Evolutionary conservation across 208 protist species (phyloP), one percentile per base, ranked within the genome.

Genomic region (Crithidia thermophila): DNA sequence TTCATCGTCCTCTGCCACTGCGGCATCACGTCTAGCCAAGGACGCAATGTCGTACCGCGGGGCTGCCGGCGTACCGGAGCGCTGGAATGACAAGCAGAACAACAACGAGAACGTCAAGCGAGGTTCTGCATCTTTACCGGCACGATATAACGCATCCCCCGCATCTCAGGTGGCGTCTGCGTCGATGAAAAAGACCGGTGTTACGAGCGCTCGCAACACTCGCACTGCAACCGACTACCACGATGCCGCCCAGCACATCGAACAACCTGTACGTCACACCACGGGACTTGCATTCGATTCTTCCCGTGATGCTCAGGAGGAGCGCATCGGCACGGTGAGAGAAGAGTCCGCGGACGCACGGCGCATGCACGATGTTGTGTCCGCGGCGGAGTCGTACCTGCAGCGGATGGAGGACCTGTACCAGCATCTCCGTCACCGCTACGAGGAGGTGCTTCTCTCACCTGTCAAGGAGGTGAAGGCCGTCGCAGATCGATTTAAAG

Each of bases 351-450:
- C 3, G 27, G 57, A 55, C 1, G 23, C 42, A 0, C 36, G 21
- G 9, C 71, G 50, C n/a, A 28, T 71, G 71, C 47, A 61, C 11
- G 30, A 16, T 10, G 63, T 47, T 6, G 23, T 81, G 20, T 18
- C 57, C 9, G 68, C 75, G n/a, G 78, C 75, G 4, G 60, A 76
- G 30, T 61, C 67, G n/a, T 83, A 80, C 40, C 36, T 87, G 3
- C 43, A 73, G 4, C 75, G 65, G n/a, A 87, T 92, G 46, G 86
- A 92, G 36, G 68, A 74, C 23, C 77, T 92, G 16, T 88, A 88
- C 51, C 68, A 72, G 11, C 73, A 60, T 5, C 42, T 91, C 27
- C 68, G 77, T 2, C 63, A 51, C 18, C 79, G 74, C n/a, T 91
- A 91, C 66, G 75, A 81, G 43, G 73, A 68, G 13, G 67, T 89